phyloP scores from a whole-genome alignment of 164 flowering plant species.

The Euptelea pleiosperma region DNA sequence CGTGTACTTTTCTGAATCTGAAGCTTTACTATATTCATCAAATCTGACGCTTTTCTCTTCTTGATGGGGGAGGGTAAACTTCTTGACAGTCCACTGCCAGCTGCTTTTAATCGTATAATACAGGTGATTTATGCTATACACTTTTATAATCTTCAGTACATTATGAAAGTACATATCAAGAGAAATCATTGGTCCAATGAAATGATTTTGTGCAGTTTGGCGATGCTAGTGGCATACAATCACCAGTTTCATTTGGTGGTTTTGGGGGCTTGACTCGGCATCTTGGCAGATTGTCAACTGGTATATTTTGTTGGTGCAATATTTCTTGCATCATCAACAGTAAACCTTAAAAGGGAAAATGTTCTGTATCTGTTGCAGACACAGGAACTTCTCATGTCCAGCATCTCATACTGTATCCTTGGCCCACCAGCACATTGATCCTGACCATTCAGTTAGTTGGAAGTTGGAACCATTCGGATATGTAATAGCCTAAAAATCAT shows the following conservation, averaged over 20 bases:
- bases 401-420: too few species aligned
- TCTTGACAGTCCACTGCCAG: constrained; percentile 74
- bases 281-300: constrained; percentile 73
- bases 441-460: too few species aligned
- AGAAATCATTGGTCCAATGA: constrained; percentile 14
- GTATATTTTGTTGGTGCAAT: constrained; percentile 28
- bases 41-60: constrained; percentile 25
- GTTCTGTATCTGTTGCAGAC: too few species aligned
- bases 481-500: too few species aligned
- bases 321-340: not conserved
- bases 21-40: constrained; percentile 2
- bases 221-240: constrained; percentile 97
- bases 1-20: not conserved
- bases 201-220: constrained; percentile 70
- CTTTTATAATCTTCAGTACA: constrained; percentile 13
- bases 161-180: constrained; percentile 12
- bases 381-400: not conserved
- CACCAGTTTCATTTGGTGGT: constrained; percentile 98
- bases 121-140: constrained; percentile 51
- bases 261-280: constrained; percentile 98
- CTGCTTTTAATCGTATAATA: constrained; percentile 77
- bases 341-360: not conserved
- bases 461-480: too few species aligned
- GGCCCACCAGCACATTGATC: too few species aligned
- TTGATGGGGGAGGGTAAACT: constrained; percentile 21